phyloP scores from a whole-genome alignment of 2,329 filamentous ascomycete genomes.

The Phyllosticta paracitricarpa region DNA sequence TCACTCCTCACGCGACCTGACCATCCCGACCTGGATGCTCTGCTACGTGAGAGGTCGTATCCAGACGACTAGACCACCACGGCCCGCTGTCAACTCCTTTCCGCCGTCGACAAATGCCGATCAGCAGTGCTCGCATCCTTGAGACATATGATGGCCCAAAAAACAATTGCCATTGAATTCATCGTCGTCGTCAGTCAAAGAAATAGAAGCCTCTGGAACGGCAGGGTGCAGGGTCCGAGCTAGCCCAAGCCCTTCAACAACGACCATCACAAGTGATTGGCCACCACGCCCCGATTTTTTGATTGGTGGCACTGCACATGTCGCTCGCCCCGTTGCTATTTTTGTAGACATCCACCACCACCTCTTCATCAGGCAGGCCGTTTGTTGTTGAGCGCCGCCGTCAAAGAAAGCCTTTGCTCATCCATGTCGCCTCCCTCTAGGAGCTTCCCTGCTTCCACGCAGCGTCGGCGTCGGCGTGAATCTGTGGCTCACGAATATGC shows the following conservation, averaged over 20 bases:
- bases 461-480: constrained; percentile 23
- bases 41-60: not conserved
- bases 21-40: not conserved
- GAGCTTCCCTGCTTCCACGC: not conserved
- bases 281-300: not conserved
- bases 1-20: not conserved
- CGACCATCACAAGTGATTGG: not conserved
- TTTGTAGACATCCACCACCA: not conserved
- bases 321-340: not conserved
- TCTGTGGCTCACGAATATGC: constrained; percentile 40
- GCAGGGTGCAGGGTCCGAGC: not conserved
- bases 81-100: not conserved
- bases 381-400: not conserved
- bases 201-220: not conserved
- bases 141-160: not conserved
- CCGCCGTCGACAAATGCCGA: not conserved
- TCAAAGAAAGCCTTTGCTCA: not conserved
- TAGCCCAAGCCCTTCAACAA: not conserved
- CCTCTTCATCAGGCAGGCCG: not conserved
- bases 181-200: too few relatives aligned
- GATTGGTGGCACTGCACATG: not conserved
- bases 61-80: not conserved
- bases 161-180: too few relatives aligned
- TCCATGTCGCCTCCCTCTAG: not conserved
- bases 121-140: not conserved